Percentiles rank a stretch among this genome's conserved stretches.
These are phyloP conservation scores for Diutina mesorugosa DNA, from an alignment of 1,139 yeast genomes.

Conservation along the genomic window DNA sequence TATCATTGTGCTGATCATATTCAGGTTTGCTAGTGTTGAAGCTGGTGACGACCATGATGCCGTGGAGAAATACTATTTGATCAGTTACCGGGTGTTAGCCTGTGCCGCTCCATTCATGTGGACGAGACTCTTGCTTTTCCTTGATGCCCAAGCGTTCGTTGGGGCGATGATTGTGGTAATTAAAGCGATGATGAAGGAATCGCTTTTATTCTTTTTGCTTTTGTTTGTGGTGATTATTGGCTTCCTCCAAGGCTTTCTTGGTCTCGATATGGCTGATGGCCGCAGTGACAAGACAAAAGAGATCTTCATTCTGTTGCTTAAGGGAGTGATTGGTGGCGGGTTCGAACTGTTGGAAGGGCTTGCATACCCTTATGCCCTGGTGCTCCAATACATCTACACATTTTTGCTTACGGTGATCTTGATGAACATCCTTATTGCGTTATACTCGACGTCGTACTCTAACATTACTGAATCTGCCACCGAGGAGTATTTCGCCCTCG, in stretches of 20 bases:
- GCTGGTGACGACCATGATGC: constrained; percentile 11
- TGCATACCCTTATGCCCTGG: constrained; percentile 75
- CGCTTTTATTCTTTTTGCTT: constrained; percentile 65
- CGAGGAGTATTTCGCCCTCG: constrained; percentile 74
- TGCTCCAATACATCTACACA: constrained; percentile 64
- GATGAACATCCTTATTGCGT: constrained; percentile 73
- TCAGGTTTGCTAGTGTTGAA: constrained; percentile 36
- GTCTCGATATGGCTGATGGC: constrained; percentile 82
- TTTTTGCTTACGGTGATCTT: constrained; percentile 63
- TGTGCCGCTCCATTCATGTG: constrained; percentile 84
- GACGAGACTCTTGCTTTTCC: constrained; percentile 61
- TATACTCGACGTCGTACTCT: constrained; percentile 75
- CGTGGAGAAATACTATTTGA: constrained; percentile 32
- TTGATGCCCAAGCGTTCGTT: constrained; percentile 72
- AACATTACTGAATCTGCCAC: constrained; percentile 73
- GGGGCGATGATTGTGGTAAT: constrained; percentile 84
- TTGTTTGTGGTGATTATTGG: constrained; percentile 63
- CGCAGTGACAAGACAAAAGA: constrained; percentile 58
- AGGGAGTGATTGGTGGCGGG: constrained; percentile 60
- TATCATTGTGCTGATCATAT: constrained; percentile 36
- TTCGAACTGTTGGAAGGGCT: constrained; percentile 57
- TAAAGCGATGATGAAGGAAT: constrained; percentile 79
- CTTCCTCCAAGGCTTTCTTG: constrained; percentile 76
- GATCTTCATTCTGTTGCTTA: constrained; percentile 51
- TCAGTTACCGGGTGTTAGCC: constrained; percentile 61